Base-by-base conservation (phyloP, 106 monocot species). In the Acanthochlamys bracteata region DNA sequence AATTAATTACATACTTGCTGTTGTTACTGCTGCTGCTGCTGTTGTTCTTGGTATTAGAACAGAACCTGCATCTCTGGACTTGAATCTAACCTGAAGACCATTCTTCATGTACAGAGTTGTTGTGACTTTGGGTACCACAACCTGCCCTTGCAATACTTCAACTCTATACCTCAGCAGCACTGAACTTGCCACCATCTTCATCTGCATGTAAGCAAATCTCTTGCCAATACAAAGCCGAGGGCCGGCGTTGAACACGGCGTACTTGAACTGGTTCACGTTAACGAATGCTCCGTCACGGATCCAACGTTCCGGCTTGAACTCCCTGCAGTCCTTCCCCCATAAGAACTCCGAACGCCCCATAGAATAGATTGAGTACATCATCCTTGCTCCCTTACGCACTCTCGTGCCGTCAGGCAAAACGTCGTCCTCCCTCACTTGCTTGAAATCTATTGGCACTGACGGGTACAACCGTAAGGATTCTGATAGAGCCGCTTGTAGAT, bases 181-280 rank as follows among this genome's bases (percentile, higher is more conserved):
- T 9, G 87, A 65, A 51, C 90, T 81, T n/a, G 80, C 86, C 67
- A 82, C 80, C 82, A 76, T 85, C 75, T 95, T 95, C 95, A 95
- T 95, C 84, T 95, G 95, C 75, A 72, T 68, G 80, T 90, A 95
- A 0, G 95, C 95, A 55, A 95, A 95, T 71, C 80, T 86, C 82
- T 95, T 95, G n/a, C 95, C 95, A 10, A 95, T 52, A 71, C 95
- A 95, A 19, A 95, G 66, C 77, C 95, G 77, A 11, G 90, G 95
- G 20, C 95, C 95, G 11, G 78, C 90, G 67, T 95, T 95, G 67
- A 95, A 95, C 68, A 95, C 95, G 21, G 74, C 55, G 63, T 84
- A 90, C 76, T 87, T 95, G 71, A 84, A 95, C 66, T 60, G 73
- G 74, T 66, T 95, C 78, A 87, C 95, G 22, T 55, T 64, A 4